phyloP scores from a whole-genome alignment of 1,284 basidiomycete genomes.

The Farysia itapuensis region DNA sequence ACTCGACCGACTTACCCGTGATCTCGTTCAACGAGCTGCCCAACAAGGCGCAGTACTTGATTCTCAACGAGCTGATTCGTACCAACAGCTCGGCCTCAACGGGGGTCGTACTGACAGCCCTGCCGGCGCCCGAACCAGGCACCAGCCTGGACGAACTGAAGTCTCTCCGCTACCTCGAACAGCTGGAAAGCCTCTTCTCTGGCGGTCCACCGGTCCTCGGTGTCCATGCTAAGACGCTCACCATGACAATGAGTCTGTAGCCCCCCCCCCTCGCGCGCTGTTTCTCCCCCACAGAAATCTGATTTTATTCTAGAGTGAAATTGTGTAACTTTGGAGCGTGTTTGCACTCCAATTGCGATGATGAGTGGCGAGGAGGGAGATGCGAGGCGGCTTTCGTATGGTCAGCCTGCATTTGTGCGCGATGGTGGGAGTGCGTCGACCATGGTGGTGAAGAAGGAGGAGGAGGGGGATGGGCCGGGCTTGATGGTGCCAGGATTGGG shows the following conservation, averaged over 20 bases:
- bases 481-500: conserved; percentile 1
- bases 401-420: too few species aligned
- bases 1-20: conserved; percentile 20
- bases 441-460: background rate
- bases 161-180: conserved; percentile 47
- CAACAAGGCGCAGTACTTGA: conserved; percentile 58
- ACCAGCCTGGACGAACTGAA: conserved; percentile 43
- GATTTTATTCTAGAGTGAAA: too few species aligned
- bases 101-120: conserved; percentile 54
- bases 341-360: background rate
- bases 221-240: conserved; percentile 56
- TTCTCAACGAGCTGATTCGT: conserved; percentile 57
- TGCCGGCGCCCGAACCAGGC: conserved; percentile 56
- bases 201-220: conserved; percentile 55
- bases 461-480: background rate
- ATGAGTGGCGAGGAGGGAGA: background rate
- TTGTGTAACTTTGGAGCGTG: too few species aligned
- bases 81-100: conserved; percentile 46
- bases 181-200: conserved; percentile 52
- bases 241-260: conserved; percentile 57
- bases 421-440: too few species aligned
- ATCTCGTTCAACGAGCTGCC: conserved; percentile 57
- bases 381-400: background rate
- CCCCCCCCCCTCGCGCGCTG: too few species aligned
- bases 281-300: too few species aligned